Conservation (phyloP, 2,329 filamentous ascomycete genomes). For the Daldinia sp. region DNA sequence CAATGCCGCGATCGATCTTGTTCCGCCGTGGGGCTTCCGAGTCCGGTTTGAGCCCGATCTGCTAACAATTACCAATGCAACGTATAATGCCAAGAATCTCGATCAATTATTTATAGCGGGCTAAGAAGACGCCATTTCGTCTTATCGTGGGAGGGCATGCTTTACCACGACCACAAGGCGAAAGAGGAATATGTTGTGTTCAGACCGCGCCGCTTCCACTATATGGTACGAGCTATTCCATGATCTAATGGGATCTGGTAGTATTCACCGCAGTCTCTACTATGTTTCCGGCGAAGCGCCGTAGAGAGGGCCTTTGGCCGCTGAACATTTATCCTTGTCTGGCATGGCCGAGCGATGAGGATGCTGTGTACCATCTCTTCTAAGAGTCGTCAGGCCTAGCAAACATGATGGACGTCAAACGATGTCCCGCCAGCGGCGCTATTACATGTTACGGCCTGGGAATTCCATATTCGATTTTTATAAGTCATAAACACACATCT, state of each 20-base stretch:
- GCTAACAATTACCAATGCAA: background rate
- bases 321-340: background rate
- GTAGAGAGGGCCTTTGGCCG: background rate
- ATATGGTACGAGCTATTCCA: background rate
- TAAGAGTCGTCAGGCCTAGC: background rate
- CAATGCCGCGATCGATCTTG: slow-evolving; percentile 21
- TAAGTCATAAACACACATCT: background rate
- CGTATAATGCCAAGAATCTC: slow-evolving; percentile 3
- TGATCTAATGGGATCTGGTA: background rate
- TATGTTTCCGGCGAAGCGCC: background rate
- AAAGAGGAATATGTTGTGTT: background rate
- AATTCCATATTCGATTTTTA: background rate
- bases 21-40: slow-evolving; percentile 28
- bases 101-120: background rate
- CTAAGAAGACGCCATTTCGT: background rate
- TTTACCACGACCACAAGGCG: background rate
- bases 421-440: background rate
- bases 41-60: slow-evolving; percentile 28
- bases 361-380: background rate
- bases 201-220: background rate
- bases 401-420: background rate
- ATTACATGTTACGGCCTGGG: background rate
- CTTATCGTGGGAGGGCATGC: background rate
- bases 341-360: background rate
- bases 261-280: background rate